phyloP scores from a whole-genome alignment of 2,329 filamentous ascomycete species.

The Dendrostoma leiphaemia region DNA sequence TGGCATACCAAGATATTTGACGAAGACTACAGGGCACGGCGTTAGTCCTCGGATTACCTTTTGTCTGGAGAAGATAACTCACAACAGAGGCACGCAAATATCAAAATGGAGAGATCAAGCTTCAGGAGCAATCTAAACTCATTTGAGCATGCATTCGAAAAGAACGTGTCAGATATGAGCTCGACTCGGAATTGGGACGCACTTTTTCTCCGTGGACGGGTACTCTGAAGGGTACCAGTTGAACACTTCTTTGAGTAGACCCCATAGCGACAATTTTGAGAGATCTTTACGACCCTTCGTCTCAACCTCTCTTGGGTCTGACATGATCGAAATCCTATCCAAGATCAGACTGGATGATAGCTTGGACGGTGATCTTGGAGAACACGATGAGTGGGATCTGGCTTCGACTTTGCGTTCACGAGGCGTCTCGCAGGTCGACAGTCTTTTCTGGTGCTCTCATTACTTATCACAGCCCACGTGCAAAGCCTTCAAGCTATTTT shows the following conservation, averaged over 20 bases:
- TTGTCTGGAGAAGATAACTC: too few species aligned
- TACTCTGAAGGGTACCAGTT: conserved; percentile 34
- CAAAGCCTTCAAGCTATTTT: not conserved
- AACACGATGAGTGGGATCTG: too few species aligned
- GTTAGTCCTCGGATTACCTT: too few species aligned
- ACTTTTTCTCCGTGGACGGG: conserved; percentile 30
- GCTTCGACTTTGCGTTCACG: too few species aligned
- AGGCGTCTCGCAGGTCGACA: not conserved
- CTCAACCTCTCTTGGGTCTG: not conserved
- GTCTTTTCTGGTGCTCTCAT: not conserved
- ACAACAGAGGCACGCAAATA: conserved; percentile 33
- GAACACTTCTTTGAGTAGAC: conserved; percentile 31
- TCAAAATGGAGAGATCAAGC: conserved; percentile 30
- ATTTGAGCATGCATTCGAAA: not conserved
- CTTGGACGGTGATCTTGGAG: too few species aligned
- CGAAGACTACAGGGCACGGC: conserved; percentile 25
- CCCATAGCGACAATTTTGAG: conserved; percentile 19
- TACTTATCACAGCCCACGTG: not conserved
- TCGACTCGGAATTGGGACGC: not conserved
- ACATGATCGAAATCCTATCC: not conserved
- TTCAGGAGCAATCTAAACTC: conserved; percentile 29
- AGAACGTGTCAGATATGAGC: not conserved
- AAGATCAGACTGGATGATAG: not conserved
- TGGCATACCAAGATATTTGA: conserved; percentile 29
- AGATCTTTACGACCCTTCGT: not conserved